Base-by-base conservation (phyloP, 2,329 filamentous ascomycete genomes). In the Cladobotryum mycophilum region DNA sequence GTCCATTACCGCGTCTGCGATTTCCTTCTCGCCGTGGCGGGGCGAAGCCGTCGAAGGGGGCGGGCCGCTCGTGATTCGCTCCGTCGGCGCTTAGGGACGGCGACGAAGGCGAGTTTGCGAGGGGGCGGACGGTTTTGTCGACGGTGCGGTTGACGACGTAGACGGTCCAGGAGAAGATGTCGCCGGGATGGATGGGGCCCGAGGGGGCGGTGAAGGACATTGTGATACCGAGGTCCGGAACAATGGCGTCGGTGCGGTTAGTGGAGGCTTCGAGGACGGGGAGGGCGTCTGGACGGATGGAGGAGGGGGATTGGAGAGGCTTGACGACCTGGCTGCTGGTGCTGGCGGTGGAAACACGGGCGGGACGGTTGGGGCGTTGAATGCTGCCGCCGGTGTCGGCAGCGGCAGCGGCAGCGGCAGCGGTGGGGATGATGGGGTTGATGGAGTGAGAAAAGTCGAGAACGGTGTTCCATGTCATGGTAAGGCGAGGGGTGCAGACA, bases 141-240 rank as follows among this genome's bases (percentile, higher is more conserved):
- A 72, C 70, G 43, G 79, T 81, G 45, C 85, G 81, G 65, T 92
- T 93, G 56, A 89, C 84, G 36, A 91, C 82, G 61, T 89, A 86
- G 14, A 91, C 76, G 34, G 78, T 79, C 84, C 88, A 89, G 38
- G 74, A 72, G 64, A 93, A 90, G 45, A 82, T 73, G 42, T 87
- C 76, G 36, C 85, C 85, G 0, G 82, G 77, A 51, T 73, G 75
- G 20, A 88, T 73, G 48, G 76, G 73, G 18, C 68, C 61, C 12
- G 67, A 53, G 34, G 86, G 85, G 0, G 79, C 82, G 5, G 78
- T 80, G 61, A 93, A 85, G 38, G 85, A 89, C 70, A 92, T 82
- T 35, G 84, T 88, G 51, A 92, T 79, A 52, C 86, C 86, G 46
- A 88, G 80, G 53, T 85, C 78, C 3, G 78, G 76, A 37, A 81